These are phyloP conservation scores for Isabelozyma gotoi DNA, from an alignment of 805 yeast genomes.

Conservation along the genomic window DNA sequence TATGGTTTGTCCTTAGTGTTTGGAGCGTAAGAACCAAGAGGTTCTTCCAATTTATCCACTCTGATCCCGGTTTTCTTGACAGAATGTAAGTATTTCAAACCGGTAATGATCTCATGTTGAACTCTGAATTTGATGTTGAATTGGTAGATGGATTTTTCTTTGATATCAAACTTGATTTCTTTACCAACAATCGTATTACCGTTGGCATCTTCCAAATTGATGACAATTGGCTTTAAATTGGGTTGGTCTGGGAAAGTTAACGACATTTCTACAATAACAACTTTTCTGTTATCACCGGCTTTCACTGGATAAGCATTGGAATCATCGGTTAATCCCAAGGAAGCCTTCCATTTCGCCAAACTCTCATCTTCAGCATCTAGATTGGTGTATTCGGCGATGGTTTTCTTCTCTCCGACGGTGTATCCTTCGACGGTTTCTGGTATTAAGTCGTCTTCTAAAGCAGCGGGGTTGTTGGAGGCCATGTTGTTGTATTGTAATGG, in stretches of 20 bases:
- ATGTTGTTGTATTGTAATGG: too few relatives aligned
- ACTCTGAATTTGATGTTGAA: conserved; percentile 75
- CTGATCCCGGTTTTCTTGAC: conserved; percentile 86
- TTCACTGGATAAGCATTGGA: conserved; percentile 56
- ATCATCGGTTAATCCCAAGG: conserved; percentile 71
- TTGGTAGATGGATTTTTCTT: conserved; percentile 74
- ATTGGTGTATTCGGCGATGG: conserved; percentile 77
- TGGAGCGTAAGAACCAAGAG: conserved; percentile 89
- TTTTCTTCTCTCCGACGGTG: conserved; percentile 67
- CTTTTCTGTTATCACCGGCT: conserved; percentile 71
- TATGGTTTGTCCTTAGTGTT: conserved; percentile 77
- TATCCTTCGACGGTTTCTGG: conserved; percentile 67
- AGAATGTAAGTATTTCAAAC: conserved; percentile 79
- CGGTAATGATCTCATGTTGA: conserved; percentile 89
- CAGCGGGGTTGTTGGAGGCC: conserved; percentile 3
- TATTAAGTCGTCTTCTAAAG: conserved; percentile 52
- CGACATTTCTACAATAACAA: conserved; percentile 77
- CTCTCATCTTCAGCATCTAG: conserved; percentile 91
- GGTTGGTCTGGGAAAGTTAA: conserved; percentile 64
- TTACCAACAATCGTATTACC: conserved; percentile 57
- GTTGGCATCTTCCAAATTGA: conserved; percentile 61
- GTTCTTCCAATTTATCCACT: conserved; percentile 83
- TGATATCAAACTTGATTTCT: conserved; percentile 69
- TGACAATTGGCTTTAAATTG: conserved; percentile 56
- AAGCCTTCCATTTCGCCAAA: conserved; percentile 86